These are phyloP conservation scores for Arctium minus DNA, from an alignment of 129 eudicot species.

Conservation along the genomic window DNA sequence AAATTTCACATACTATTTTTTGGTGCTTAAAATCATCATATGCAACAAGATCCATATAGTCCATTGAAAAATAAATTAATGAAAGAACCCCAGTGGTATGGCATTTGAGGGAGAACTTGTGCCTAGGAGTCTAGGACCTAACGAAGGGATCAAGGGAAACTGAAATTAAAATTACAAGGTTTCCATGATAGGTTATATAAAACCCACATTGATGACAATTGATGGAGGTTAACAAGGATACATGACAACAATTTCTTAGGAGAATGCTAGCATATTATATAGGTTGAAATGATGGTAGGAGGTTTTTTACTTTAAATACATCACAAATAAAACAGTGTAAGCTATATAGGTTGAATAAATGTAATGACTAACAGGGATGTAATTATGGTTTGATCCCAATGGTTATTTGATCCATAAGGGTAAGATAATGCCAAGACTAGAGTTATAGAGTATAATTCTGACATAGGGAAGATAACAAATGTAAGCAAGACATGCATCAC, in stretches of 20 bases:
- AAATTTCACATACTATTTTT: neutral
- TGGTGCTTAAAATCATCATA: neutral
- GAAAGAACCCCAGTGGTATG: neutral
- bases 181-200: neutral
- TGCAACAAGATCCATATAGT: slow-evolving; percentile 2
- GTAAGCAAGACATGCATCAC: neutral
- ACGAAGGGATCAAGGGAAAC: neutral
- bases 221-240: neutral
- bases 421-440: neutral
- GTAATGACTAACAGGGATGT: neutral
- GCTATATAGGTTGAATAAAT: neutral
- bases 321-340: neutral
- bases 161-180: neutral
- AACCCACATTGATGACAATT: neutral
- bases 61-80: neutral
- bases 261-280: neutral
- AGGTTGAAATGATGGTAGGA: neutral
- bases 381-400: neutral
- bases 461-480: neutral
- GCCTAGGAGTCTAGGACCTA: neutral
- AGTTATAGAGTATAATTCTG: neutral
- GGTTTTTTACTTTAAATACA: neutral
- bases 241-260: neutral
- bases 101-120: neutral
- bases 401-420: neutral